Base-by-base conservation (phyloP, 2,329 filamentous ascomycete species). In the Rutstroemia sp. region DNA sequence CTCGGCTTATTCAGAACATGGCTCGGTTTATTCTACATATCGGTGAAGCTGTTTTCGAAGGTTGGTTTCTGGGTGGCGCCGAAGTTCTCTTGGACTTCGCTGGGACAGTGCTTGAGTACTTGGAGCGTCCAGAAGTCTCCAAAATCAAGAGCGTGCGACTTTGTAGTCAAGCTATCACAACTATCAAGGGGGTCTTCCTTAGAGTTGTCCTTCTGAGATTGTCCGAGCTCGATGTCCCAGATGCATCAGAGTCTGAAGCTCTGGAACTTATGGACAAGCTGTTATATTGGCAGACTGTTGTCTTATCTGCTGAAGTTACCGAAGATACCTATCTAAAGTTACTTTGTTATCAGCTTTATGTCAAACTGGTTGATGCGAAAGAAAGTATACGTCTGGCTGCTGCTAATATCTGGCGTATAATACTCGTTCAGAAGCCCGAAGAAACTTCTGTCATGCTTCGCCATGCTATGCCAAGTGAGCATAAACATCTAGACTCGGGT, bases 221-320 rank as follows among this genome's bases (percentile, higher is more conserved):
- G 4, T 95, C 92, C 0, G 90, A 96, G 64, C 79, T 92, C 51
- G 88, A 95, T 50, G 85, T 87, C 37, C 72, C 78, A 1, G 76
- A 83, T 53, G 77, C 75, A 1, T 73, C 79, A 2, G 81, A 87
- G 57, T 69, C 73, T 6, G 84, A 89, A 48, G 83, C 84, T 0
- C 78, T 87, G 25, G 75, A 79, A 0, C 90, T 95, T 57, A 81
- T 99, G 71, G 81, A 89, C 58, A 92, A 91, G 68, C 82, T 99
- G 65, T 83, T 89, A 0, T 97, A 96, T 70, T 99, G 94, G 94
- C 94, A 97, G 69, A 91, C 89, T 19, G 88, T 96, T 17, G 83
- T 99, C 16, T 76, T 99, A 16, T 86, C 85, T 2, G 83, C 86
- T 4, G 83, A 94, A 16, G 87, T 88, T 3, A 78, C 81, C 6